A percentile compares a stretch with the other conserved stretches of the same genome.
Conservation (phyloP, 371 early-diverging fungal genomes). For the Capniomyces stellatus region DNA sequence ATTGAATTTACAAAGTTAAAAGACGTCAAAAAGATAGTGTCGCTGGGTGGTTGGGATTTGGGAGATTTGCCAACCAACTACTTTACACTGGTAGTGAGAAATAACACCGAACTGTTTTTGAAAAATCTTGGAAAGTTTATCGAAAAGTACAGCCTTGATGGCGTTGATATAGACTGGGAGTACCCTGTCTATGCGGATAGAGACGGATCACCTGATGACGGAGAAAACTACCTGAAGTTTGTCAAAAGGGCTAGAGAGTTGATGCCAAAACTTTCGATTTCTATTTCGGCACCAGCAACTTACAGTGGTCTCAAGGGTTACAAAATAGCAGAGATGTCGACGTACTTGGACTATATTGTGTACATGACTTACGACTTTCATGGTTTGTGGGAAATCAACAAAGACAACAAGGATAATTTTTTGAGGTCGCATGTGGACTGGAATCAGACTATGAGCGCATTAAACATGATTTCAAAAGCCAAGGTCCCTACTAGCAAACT, state of each 20-base stretch:
- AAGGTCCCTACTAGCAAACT: too few species aligned
- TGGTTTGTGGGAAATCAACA: too few species aligned
- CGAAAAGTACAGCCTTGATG: constrained; percentile 28
- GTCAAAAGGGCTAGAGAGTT: background rate
- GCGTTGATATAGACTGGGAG: constrained; percentile 50
- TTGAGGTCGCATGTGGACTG: too few species aligned
- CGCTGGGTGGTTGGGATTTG: constrained; percentile 29
- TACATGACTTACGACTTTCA: too few species aligned
- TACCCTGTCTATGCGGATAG: constrained; percentile 35
- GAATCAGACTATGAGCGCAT: too few species aligned
- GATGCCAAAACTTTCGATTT: too few species aligned
- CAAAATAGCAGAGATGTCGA: background rate
- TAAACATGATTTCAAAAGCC: too few species aligned
- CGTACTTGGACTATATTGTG: too few species aligned
- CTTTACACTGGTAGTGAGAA: constrained; percentile 25
- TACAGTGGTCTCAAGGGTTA: background rate
- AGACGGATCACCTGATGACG: background rate
- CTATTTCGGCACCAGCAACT: too few species aligned
- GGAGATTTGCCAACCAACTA: too few species aligned
- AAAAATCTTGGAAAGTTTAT: constrained; percentile 28
- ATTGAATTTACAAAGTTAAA: too few species aligned
- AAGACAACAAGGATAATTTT: too few species aligned
- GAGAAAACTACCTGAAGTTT: background rate
- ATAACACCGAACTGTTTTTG: constrained; percentile 24
- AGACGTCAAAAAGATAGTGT: constrained; percentile 30